These are phyloP conservation scores for Malassezia equina DNA, from an alignment of 1,284 basidiomycete genomes.

Conservation along the genomic window DNA sequence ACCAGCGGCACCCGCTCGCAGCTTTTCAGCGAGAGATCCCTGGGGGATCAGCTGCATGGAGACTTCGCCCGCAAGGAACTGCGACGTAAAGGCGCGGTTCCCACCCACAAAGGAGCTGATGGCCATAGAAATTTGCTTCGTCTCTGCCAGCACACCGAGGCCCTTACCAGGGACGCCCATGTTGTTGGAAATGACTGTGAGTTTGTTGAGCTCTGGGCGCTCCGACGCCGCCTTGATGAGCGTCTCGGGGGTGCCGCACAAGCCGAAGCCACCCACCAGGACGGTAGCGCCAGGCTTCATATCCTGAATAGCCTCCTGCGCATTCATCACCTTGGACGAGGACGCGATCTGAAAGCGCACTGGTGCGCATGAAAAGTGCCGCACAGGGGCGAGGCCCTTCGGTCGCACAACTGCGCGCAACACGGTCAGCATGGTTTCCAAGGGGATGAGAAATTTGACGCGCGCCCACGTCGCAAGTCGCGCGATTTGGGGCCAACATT, in stretches of 20 bases:
- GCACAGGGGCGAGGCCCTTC: neutral
- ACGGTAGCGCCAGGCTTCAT: conserved; percentile 31
- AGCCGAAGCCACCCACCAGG: conserved; percentile 41
- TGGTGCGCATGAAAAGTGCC: neutral
- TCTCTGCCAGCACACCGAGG: conserved; percentile 30
- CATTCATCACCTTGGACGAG: conserved; percentile 25
- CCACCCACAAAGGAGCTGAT: conserved; percentile 43
- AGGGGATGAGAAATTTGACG: neutral
- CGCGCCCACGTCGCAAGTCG: neutral
- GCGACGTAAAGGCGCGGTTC: conserved; percentile 42
- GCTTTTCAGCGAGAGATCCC: conserved; percentile 71
- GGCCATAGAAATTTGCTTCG: conserved; percentile 38
- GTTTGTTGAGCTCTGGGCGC: conserved; percentile 28
- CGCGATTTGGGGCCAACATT: neutral
- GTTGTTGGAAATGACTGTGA: conserved; percentile 45
- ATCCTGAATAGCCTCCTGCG: conserved; percentile 41
- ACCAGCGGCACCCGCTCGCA: conserved; percentile 82
- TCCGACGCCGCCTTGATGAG: conserved; percentile 36
- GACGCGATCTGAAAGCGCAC: conserved; percentile 2
- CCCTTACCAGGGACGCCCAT: conserved; percentile 40
- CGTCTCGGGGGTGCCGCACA: conserved; percentile 45
- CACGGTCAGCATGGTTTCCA: neutral
- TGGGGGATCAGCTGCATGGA: conserved; percentile 41
- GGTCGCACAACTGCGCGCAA: conserved; percentile 6
- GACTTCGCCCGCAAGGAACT: conserved; percentile 41